Conservation (phyloP, 768 basidiomycete species). For the Kondoa malvinella region DNA sequence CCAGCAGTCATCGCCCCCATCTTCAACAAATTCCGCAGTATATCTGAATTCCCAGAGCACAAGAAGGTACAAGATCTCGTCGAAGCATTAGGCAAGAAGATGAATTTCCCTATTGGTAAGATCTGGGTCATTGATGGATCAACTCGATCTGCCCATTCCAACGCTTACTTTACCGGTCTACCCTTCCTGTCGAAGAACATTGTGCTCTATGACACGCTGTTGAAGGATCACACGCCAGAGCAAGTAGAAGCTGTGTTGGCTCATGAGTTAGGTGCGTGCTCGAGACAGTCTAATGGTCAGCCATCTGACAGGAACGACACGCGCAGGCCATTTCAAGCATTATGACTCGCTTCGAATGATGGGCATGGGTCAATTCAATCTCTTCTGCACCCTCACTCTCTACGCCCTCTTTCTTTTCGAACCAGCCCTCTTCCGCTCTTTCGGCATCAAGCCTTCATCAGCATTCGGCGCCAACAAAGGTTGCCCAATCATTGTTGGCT, state of each 20-base stretch:
- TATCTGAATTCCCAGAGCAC: slow-evolving; percentile 36
- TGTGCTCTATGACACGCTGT: slow-evolving; percentile 92
- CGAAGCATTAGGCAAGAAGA: slow-evolving; percentile 55
- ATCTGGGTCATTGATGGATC: slow-evolving; percentile 95
- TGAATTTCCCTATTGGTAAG: slow-evolving; percentile 77
- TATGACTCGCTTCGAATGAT: slow-evolving; percentile 37
- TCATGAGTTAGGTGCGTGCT: slow-evolving; percentile 96
- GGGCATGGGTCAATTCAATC: slow-evolving; percentile 66
- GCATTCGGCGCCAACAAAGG: slow-evolving; percentile 20
- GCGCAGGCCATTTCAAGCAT: slow-evolving; percentile 46
- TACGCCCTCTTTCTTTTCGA: slow-evolving; percentile 34
- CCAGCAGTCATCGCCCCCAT: slow-evolving; percentile 80
- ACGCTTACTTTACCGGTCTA: slow-evolving; percentile 75
- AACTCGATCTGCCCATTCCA: slow-evolving; percentile 77
- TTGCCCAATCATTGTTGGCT: slow-evolving; percentile 33
- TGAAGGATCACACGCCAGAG: slow-evolving; percentile 71
- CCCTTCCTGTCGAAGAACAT: slow-evolving; percentile 54
- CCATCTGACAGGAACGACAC: not conserved
- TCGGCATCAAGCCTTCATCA: slow-evolving; percentile 26
- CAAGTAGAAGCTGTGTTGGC: slow-evolving; percentile 97
- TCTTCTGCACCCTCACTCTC: slow-evolving; percentile 48
- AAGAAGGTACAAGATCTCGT: slow-evolving; percentile 48
- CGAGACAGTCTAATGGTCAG: slow-evolving; percentile 36
- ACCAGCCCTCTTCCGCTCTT: slow-evolving; percentile 29
- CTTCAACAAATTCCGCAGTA: slow-evolving; percentile 90